phyloP scores from a whole-genome alignment of 148 eudicot species.

The Silene uniflora region DNA sequence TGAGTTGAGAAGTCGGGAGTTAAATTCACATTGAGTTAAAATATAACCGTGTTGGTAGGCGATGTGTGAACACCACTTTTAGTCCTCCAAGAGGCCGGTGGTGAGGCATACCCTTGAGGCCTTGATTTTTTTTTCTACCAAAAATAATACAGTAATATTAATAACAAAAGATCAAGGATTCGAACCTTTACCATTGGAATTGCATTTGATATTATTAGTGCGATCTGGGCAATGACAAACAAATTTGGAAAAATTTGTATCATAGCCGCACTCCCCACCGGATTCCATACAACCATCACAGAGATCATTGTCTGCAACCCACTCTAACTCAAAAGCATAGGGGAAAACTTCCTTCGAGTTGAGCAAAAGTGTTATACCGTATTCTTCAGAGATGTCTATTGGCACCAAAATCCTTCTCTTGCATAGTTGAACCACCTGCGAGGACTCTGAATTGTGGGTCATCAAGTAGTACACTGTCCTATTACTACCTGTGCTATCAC shows the following conservation, averaged over 20 bases:
- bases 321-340: slow-evolving; percentile 35
- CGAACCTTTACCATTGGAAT: neutral
- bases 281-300: slow-evolving; percentile 32
- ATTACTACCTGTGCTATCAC: neutral
- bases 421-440: neutral
- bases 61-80: no score
- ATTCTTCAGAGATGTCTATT: neutral
- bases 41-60: no score
- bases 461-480: neutral
- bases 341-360: neutral
- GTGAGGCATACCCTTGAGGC: no score
- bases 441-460: neutral
- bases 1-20: no score
- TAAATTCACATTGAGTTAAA: no score
- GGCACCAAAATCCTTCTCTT: neutral
- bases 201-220: neutral
- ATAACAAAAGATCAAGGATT: neutral
- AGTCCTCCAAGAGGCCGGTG: no score
- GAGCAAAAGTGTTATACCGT: neutral
- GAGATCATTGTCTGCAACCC: slow-evolving; percentile 30
- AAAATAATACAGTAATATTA: neutral
- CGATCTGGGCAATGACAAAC: slow-evolving; percentile 40
- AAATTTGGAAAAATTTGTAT: slow-evolving; percentile 19
- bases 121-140: no score
- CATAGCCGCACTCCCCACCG: slow-evolving; percentile 49